Percentiles rank a stretch among this genome's conserved stretches.
phyloP scores from a whole-genome alignment of 495 filamentous ascomycete genomes.

The Talaromyces liani region DNA sequence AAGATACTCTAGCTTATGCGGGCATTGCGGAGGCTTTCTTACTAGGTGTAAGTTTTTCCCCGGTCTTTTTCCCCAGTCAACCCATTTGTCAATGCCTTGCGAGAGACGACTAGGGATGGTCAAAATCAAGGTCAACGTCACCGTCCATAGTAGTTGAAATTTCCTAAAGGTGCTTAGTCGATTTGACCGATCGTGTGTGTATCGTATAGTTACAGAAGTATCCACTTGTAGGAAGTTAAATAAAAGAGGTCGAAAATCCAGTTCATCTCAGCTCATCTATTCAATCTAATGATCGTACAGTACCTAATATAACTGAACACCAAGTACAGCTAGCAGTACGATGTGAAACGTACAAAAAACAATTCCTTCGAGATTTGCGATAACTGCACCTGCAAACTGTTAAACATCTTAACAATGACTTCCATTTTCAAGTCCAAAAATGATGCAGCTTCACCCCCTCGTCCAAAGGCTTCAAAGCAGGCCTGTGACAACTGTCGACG shows the following conservation, averaged over 20 bases:
- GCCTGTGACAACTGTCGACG: conserved; percentile 41
- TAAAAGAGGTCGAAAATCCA: background rate
- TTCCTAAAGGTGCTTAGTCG: background rate
- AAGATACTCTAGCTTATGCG: background rate
- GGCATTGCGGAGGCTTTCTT: background rate
- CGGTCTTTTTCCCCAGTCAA: background rate
- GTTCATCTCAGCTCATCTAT: background rate
- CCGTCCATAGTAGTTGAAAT: background rate
- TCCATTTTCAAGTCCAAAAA: background rate
- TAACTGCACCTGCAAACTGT: background rate
- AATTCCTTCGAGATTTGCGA: background rate
- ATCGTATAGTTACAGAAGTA: conserved; percentile 1
- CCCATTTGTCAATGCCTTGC: background rate
- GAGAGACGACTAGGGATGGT: background rate
- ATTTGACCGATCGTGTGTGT: background rate
- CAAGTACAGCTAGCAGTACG: background rate
- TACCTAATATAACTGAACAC: background rate
- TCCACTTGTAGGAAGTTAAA: background rate
- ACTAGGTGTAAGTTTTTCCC: background rate
- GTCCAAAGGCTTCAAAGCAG: conserved; percentile 24
- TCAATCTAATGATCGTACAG: background rate
- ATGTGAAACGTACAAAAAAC: background rate
- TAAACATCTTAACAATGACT: background rate
- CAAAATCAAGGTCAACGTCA: conserved; percentile 4
- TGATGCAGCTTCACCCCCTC: background rate